Evolutionary conservation across 2,329 filamentous ascomycete species (phyloP).

Genomic region (Phialophora chinensis): DNA sequence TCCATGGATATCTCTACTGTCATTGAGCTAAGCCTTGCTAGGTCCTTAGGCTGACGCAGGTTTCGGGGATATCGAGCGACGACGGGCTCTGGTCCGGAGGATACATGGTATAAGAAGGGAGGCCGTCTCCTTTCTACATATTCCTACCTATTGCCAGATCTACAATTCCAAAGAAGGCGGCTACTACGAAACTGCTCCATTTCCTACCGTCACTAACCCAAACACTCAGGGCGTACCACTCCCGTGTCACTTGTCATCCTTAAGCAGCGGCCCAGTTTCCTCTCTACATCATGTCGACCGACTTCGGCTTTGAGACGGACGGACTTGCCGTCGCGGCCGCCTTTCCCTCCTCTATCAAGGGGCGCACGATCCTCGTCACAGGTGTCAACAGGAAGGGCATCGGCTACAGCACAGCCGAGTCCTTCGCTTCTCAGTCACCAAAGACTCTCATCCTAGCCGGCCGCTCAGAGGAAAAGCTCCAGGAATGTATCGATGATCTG

Average conservation of each 20-base stretch:
- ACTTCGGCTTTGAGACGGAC: conserved; percentile 29
- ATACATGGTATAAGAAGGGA: background rate
- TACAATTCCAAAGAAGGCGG: background rate
- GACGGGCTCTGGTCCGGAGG: too few relatives aligned
- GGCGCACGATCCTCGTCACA: conserved; percentile 33
- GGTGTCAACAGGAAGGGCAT: conserved; percentile 36
- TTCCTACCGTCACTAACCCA: background rate
- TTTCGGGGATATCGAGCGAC: background rate
- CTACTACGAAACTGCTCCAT: background rate
- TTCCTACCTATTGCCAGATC: background rate
- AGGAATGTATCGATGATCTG: conserved; percentile 32
- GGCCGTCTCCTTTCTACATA: background rate
- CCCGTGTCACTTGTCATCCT: background rate
- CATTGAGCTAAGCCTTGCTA: too few relatives aligned
- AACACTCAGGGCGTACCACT: background rate
- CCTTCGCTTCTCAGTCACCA: conserved; percentile 33
- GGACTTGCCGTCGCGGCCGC: conserved; percentile 31
- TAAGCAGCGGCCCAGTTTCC: background rate
- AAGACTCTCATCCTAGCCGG: conserved; percentile 31
- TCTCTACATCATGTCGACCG: conserved; percentile 5
- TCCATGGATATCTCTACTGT: too few relatives aligned
- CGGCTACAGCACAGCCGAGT: conserved; percentile 32
- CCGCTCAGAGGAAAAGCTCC: conserved; percentile 27
- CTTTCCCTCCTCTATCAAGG: conserved; percentile 34
- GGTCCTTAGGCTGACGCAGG: background rate